Percentiles rank a stretch among this genome's conserved stretches.
Evolutionary conservation across 2,329 filamentous ascomycete genomes (phyloP).

Genomic region (Arthrobotrys entomopaga): DNA sequence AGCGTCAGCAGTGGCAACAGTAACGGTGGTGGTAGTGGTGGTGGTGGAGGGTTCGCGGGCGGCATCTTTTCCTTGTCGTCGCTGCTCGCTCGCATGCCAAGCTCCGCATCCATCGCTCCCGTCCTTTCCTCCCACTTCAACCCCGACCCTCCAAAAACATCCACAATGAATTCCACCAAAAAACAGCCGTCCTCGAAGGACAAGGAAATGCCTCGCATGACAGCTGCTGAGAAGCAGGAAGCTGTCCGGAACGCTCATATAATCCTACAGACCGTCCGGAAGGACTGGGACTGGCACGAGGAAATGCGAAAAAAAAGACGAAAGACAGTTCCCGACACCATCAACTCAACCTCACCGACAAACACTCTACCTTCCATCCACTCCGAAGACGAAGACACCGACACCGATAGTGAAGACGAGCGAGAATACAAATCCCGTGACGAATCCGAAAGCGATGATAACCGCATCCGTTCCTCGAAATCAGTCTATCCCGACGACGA

Average conservation of each 20-base stretch:
- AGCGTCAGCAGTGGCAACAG: constrained; percentile 38
- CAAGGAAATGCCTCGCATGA: constrained; percentile 41
- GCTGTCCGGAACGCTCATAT: constrained; percentile 46
- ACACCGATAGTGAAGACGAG: constrained; percentile 39
- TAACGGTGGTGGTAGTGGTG: constrained; percentile 25
- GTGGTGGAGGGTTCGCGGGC: constrained; percentile 39
- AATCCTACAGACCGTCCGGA: constrained; percentile 42
- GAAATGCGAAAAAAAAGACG: constrained; percentile 44
- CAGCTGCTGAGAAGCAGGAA: constrained; percentile 46
- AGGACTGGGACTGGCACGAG: constrained; percentile 47
- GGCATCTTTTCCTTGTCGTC: constrained; percentile 49
- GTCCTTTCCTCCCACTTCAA: constrained; percentile 37
- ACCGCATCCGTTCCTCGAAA: constrained; percentile 39
- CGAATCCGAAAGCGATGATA: constrained; percentile 56
- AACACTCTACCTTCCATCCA: constrained; percentile 21
- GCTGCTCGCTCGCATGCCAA: constrained; percentile 51
- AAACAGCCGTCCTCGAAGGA: constrained; percentile 39
- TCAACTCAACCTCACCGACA: constrained; percentile 12
- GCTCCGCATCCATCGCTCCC: constrained; percentile 39
- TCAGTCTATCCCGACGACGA: constrained; percentile 54
- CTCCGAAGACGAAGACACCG: constrained; percentile 39
- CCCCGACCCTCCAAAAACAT: constrained; percentile 12
- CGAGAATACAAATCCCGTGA: constrained; percentile 56
- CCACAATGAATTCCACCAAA: constrained; percentile 10
- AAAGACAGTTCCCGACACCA: constrained; percentile 7